Evolutionary conservation across 2,329 filamentous ascomycete genomes (phyloP), one percentile per base, ranked within the genome.

Genomic region (Didymella exigua): DNA sequence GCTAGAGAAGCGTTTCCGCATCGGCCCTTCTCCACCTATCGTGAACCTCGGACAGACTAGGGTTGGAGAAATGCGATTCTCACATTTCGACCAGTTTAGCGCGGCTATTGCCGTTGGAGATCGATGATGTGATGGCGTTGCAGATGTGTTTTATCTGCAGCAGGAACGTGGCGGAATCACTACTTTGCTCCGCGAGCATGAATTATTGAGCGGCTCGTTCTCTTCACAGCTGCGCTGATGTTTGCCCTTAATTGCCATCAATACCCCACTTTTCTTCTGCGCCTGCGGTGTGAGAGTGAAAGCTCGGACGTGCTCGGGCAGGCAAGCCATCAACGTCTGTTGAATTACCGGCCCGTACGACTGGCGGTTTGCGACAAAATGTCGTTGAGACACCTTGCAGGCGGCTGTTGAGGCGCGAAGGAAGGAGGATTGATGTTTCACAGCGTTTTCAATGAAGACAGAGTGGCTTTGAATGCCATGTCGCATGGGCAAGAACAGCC

Each of bases 11-110:
- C 46, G 36, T 50, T 37, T 34, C 34, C 30, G 41, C 31, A 10
- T 46, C 41, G 52, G 46, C 30, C 52, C 46, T 55, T 55, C 24
- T 55, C 41, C 40, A 16, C 34, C 41, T 41, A 43, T 55, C 46
- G 29, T 31, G 52, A 26, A 50, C 41, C 33, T 30, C 36, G 46
- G 27, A 18, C 27, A 30, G 27, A 45, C 9, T 40, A 49, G 27
- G 24, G 27, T 34, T 30, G 41, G 34, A 19, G 18, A 40, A 42
- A 36, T 45, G 30, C 45, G 16, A 44, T 18, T 40, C 34, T 29
- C 21, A 36, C 18, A 29, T 14, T 34, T 37, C 16, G 40, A 29
- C 14, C 26, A 55, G 40, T 18, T 41, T 46, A 45, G 45, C 33
- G 34, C 46, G 46, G 41, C 34, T 41, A 29, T 27, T 42, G 29